Evolutionary conservation across 2,329 filamentous ascomycete species (phyloP).

Genomic region (Trichophyton simii): DNA sequence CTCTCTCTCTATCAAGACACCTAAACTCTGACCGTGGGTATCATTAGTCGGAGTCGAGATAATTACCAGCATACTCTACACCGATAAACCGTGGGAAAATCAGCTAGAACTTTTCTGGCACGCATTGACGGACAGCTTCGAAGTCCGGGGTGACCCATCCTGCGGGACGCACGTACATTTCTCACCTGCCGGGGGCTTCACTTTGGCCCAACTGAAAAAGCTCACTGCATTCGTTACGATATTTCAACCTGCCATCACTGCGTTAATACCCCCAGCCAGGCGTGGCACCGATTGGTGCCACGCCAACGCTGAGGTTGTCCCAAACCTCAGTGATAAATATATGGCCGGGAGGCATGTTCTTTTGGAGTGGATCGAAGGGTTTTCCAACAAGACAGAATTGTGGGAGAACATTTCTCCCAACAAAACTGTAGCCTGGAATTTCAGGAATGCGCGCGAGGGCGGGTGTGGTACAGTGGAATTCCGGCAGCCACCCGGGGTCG

Average conservation of each 20-base stretch:
- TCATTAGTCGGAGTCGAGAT: no score
- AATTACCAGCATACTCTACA: no score
- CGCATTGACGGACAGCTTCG: no score
- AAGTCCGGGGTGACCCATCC: not conserved
- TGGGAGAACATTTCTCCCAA: not conserved
- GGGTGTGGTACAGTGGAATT: not conserved
- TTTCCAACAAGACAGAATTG: not conserved
- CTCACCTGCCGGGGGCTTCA: not conserved
- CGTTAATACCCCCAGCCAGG: not conserved
- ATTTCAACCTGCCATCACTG: not conserved
- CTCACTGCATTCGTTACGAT: not conserved
- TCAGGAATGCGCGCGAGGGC: not conserved
- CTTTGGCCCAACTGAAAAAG: not conserved
- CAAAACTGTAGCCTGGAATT: not conserved
- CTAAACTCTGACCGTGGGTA: no score
- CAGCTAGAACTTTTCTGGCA: no score
- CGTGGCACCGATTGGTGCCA: not conserved
- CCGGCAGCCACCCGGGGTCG: not conserved
- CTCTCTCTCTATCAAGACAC: no score
- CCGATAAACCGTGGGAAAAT: no score
- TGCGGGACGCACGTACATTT: not conserved
- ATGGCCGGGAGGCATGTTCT: not conserved
- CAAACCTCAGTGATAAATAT: not conserved
- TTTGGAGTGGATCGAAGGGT: not conserved
- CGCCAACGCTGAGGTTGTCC: not conserved